Evolutionary conservation across 805 yeast species (phyloP).

Genomic region (Cyberlindnera nakhonratchasimensis): DNA sequence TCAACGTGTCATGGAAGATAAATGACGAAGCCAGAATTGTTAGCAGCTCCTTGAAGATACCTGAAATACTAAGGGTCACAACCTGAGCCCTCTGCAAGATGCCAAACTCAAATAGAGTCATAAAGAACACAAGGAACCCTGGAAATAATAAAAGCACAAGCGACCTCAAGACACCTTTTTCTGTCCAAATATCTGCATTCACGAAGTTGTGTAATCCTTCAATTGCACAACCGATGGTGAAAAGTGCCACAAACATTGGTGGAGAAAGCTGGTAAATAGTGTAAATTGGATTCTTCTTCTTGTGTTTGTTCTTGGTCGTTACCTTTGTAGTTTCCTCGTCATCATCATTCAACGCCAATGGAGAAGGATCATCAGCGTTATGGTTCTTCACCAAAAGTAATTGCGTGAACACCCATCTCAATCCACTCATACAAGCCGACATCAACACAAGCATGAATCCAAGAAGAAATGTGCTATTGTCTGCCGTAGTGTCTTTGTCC

Average conservation of each 20-base stretch:
- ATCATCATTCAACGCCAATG: background rate
- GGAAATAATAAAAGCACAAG: constrained; percentile 65
- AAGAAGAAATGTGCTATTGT: constrained; percentile 29
- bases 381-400: constrained; percentile 62
- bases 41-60: constrained; percentile 86
- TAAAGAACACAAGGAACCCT: constrained; percentile 80
- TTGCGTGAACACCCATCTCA: constrained; percentile 95
- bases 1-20: constrained; percentile 71
- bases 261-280: constrained; percentile 87
- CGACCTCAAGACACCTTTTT: constrained; percentile 55
- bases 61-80: constrained; percentile 83
- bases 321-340: background rate
- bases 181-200: constrained; percentile 57
- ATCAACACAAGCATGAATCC: constrained; percentile 75
- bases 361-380: constrained; percentile 23
- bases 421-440: constrained; percentile 81
- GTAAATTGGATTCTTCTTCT: constrained; percentile 64
- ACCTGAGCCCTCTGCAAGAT: constrained; percentile 80
- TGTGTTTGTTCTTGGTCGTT: background rate
- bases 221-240: constrained; percentile 57
- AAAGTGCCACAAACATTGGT: constrained; percentile 63
- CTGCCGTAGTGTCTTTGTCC: constrained; percentile 20
- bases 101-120: constrained; percentile 87
- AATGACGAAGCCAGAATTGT: constrained; percentile 69
- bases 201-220: constrained; percentile 65